Base-by-base conservation (phyloP, 2,329 filamentous ascomycete genomes). In the Plectosphaerella plurivora region DNA sequence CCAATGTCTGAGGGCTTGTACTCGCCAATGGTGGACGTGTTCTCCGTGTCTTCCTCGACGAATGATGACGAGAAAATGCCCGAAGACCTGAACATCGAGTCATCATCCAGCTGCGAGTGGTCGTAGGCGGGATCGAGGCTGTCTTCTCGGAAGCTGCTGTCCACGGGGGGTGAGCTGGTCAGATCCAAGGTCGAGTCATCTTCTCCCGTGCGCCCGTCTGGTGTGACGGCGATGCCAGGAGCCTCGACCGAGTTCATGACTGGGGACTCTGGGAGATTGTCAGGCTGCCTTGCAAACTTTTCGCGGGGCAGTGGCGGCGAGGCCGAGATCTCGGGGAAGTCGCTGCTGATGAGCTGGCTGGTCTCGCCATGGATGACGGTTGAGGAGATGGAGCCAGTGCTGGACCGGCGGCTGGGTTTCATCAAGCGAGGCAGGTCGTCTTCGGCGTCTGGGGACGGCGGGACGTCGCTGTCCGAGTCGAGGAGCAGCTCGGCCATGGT, bases 11-110 rank as follows among this genome's bases (percentile, higher is more conserved):
- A 68, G 57, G 62, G 61, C 22, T 65, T 62, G 0, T 71, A 68
- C 51, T 63, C 72, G 39, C 61, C 60, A 5, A 65, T 64, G 7
- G 69, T 64, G 10, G 57, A 56, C 0, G 68, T 68, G 46, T 73
- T 70, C 11, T 81, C 77, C 22, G 73, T 72, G 37, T 76, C 76
- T n/a, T 76, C 76, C 16, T 78, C 74, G 5, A 70, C 57, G 22
- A 73, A 75, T 0, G 75, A 75, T 28, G 72, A 68, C 39, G 76
- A 68, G 3, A 65, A 60, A 55, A 72, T 72, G 39, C 75, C 75
- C 47, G 71, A 72, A 44, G 76, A 74, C 6, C 70, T 70, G 41
- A 44, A 44, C 24, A 73, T 64, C 3, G 74, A 74, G 1, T 60
- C 55, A 36, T 63, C 59, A 8, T 55, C 54, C 28, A 33, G 8